phyloP scores from a whole-genome alignment of 805 yeast genomes.

The Nakazawaea ambrosiae region DNA sequence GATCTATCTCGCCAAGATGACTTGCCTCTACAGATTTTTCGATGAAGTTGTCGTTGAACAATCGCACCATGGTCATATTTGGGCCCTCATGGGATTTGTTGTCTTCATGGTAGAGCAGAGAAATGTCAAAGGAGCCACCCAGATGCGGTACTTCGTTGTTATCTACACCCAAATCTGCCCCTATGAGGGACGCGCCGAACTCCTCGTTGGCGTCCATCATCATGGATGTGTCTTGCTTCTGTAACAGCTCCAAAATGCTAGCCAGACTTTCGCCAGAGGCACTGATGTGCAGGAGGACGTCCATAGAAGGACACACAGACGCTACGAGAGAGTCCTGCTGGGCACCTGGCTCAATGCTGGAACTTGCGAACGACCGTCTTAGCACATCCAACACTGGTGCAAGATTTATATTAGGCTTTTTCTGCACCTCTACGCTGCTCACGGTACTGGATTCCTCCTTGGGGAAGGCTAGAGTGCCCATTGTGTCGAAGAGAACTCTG shows the following conservation, averaged over 20 bases:
- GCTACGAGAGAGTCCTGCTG: constrained; percentile 21
- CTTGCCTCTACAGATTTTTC: constrained; percentile 18
- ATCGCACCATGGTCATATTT: constrained; percentile 22
- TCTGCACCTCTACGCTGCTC: no score
- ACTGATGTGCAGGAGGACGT: constrained; percentile 37
- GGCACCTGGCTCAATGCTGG: no score
- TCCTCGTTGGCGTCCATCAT: no score
- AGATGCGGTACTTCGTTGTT: constrained; percentile 6
- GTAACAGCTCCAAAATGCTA: constrained; percentile 19
- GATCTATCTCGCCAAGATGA: constrained; percentile 22
- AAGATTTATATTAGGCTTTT: no score
- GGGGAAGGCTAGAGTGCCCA: no score
- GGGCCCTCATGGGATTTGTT: constrained; percentile 22
- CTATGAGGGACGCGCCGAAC: no score
- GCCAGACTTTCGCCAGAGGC: constrained; percentile 21
- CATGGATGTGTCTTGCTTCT: no score
- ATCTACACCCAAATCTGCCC: constrained; percentile 9
- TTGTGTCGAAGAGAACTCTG: constrained; percentile 44
- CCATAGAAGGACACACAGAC: constrained; percentile 67
- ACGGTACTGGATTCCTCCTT: no score
- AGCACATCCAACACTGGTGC: no score
- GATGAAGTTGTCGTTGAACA: constrained; percentile 25
- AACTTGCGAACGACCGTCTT: no score
- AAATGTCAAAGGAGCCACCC: constrained; percentile 19
- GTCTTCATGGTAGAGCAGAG: constrained; percentile 22